Evolutionary conservation across 768 basidiomycete genomes (phyloP).

Genomic region (Tricholoma terreum): DNA sequence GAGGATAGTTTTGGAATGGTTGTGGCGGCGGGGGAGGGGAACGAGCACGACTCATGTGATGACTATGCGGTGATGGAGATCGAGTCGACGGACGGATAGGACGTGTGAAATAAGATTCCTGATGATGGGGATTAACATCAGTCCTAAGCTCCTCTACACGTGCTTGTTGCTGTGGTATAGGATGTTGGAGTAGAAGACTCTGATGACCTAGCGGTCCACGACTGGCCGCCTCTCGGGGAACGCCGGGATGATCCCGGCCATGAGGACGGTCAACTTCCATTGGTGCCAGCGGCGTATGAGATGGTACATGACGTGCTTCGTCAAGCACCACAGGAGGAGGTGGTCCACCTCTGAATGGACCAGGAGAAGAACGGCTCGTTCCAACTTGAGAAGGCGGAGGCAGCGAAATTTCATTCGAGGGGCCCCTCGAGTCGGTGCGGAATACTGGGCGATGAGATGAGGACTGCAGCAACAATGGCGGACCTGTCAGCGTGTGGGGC

Average conservation of each 20-base stretch:
- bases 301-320: constrained; percentile 63
- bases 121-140: constrained; percentile 43
- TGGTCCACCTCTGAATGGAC: constrained; percentile 79
- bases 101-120: constrained; percentile 56
- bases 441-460: constrained; percentile 52
- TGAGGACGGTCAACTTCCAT: constrained; percentile 73
- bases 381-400: constrained; percentile 58
- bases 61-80: constrained; percentile 58
- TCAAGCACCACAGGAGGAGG: constrained; percentile 81
- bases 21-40: constrained; percentile 54
- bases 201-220: constrained; percentile 58
- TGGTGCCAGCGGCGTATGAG: constrained; percentile 72
- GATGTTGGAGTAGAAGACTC: constrained; percentile 63
- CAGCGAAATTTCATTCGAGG: constrained; percentile 51
- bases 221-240: constrained; percentile 40
- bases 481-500: constrained; percentile 65
- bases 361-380: constrained; percentile 52
- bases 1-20: constrained; percentile 46
- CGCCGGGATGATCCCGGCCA: constrained; percentile 50
- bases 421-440: constrained; percentile 66
- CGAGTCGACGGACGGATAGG: constrained; percentile 51
- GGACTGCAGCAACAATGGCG: constrained; percentile 61
- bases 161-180: constrained; percentile 56
- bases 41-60: constrained; percentile 42
- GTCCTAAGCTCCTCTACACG: constrained; percentile 51